Evolutionary conservation across 2,329 filamentous ascomycete genomes (phyloP).

Genomic region (Penicillium sp.): DNA sequence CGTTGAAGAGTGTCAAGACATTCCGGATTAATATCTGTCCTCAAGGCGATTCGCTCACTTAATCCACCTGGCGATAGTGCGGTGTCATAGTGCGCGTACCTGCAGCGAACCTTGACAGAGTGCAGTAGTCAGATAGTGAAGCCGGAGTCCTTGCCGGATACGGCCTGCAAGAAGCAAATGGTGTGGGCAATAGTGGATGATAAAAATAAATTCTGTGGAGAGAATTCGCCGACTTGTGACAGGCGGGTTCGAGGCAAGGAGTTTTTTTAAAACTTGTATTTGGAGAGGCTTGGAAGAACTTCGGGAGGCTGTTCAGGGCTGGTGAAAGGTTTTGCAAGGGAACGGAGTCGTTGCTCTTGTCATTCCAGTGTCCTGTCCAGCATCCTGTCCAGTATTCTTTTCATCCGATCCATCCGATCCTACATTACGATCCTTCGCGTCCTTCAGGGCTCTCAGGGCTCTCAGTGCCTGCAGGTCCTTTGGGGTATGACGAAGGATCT

Average conservation of each 20-base stretch:
- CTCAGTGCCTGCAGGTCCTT: too few relatives aligned
- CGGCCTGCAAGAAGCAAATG: conserved; percentile 10
- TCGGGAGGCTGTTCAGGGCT: background rate
- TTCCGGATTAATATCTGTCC: background rate
- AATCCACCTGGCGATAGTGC: background rate
- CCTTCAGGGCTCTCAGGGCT: background rate
- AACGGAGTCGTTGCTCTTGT: background rate
- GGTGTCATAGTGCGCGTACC: background rate
- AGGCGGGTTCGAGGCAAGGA: conserved; percentile 3
- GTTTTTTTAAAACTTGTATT: background rate
- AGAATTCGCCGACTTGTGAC: background rate
- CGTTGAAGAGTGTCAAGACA: background rate
- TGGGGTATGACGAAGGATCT: too few relatives aligned
- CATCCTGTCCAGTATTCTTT: too few relatives aligned
- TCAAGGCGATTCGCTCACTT: background rate
- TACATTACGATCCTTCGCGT: background rate
- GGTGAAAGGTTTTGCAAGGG: background rate
- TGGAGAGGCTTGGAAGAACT: background rate
- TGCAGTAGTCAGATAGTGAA: background rate
- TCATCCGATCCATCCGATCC: too few relatives aligned
- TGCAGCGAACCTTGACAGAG: background rate
- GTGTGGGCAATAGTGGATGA: conserved; percentile 3
- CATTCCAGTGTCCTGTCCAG: background rate
- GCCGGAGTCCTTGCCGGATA: conserved; percentile 14
- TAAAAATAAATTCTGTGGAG: background rate